Evolutionary conservation across 768 basidiomycete species (phyloP).

Genomic region (Lenzites betulinus): DNA sequence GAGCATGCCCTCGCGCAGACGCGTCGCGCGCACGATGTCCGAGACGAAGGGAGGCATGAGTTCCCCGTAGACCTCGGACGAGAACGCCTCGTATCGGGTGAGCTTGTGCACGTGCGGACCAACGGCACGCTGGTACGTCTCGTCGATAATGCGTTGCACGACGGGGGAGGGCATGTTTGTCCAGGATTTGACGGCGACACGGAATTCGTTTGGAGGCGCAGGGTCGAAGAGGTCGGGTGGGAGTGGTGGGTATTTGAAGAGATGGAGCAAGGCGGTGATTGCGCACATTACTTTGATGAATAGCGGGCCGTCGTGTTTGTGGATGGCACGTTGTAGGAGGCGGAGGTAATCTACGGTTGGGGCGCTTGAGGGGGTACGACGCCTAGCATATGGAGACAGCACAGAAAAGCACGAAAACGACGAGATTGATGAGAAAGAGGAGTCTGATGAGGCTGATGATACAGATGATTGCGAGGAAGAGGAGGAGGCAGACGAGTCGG

Average conservation of each 20-base stretch:
- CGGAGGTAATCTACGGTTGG: conserved; percentile 49
- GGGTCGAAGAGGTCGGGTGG: conserved; percentile 53
- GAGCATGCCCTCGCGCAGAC: conserved; percentile 46
- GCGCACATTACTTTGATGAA: conserved; percentile 63
- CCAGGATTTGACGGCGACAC: conserved; percentile 52
- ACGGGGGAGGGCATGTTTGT: conserved; percentile 60
- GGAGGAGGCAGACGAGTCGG: conserved; percentile 42
- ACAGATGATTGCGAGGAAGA: conserved; percentile 34
- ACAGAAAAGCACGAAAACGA: conserved; percentile 37
- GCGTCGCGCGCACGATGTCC: conserved; percentile 53
- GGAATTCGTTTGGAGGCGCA: conserved; percentile 49
- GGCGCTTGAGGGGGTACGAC: conserved; percentile 13
- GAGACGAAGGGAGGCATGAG: conserved; percentile 75
- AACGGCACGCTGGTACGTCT: conserved; percentile 91
- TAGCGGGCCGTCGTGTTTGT: conserved; percentile 68
- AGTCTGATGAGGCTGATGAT: conserved; percentile 28
- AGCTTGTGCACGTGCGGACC: conserved; percentile 86
- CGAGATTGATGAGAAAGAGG: conserved; percentile 36
- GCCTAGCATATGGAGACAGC: conserved; percentile 24
- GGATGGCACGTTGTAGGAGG: conserved; percentile 67
- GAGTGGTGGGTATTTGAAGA: conserved; percentile 64
- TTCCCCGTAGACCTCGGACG: conserved; percentile 88
- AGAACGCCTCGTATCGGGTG: conserved; percentile 80
- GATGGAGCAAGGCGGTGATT: conserved; percentile 63
- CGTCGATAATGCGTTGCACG: conserved; percentile 77